Evolutionary conservation across 1,284 basidiomycete species (phyloP), one percentile per base, ranked within the genome.

Genomic region (Cryptococcus wingfieldii): DNA sequence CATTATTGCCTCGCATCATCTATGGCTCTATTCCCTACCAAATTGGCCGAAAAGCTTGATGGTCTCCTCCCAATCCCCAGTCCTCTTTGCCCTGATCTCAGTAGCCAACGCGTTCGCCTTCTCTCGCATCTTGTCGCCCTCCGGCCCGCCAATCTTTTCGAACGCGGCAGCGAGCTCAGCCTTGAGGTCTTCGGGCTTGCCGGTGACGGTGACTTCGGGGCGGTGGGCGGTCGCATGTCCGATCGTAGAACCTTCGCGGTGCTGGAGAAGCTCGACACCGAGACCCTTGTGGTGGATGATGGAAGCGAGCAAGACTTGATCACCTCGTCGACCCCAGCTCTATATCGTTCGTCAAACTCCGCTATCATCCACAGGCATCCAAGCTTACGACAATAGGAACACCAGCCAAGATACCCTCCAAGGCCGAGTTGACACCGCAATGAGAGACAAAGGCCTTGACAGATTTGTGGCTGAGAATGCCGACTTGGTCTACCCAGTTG

Each of bases 211-310:
- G 13, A 57, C 50, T 7, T 50, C 55, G 23, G 39, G 46, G 12
- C 53, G 37, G 45, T 59, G 56, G 13, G 47, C 45, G 19, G 54
- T 25, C 6, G 44, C 46, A 14, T 53, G 57, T 12, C 55, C 58
- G 16, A 58, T 51, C 8, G 42, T 47, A 31, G 45, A 47, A 10
- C 61, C 61, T 14, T 42, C 42, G 13, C 58, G 52, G 43, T 63
- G 58, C 38, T 63, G 61, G 41, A 63, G 27, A 8, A 63, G 55
- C 51, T 60, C 58, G 53, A 63, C 53, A 23, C 58, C 61, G 19
- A 60, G 23, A 16, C 48, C 45, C 14, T 23, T 38, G 10, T 37
- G 12, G 23, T 43, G 49, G 31, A 59, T 37, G 12, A 47, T 47
- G 2, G 60, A 38, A 16, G 54, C 34, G 14, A 56, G 25, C 19